Percentiles rank a stretch among this genome's conserved stretches.
Evolutionary conservation across 441 rosid genomes (phyloP).

Genomic region (Syzygium malaccense): DNA sequence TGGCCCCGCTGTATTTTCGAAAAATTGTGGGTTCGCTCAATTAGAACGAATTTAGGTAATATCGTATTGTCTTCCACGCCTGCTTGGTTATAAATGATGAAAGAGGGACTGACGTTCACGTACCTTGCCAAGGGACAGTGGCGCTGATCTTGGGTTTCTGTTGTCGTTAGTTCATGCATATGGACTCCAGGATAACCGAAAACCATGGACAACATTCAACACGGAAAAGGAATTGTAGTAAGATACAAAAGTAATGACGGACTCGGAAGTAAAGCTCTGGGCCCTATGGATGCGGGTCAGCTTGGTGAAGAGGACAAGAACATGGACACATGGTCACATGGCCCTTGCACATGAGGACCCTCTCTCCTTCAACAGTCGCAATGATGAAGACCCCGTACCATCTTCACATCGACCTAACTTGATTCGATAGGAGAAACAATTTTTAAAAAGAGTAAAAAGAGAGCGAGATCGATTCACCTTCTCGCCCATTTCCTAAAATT

Average conservation of each 20-base stretch:
- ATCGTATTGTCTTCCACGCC: background rate
- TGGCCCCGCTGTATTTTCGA: background rate
- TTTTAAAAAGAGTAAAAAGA: background rate
- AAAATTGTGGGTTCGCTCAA: background rate
- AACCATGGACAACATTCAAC: background rate
- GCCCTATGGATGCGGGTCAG: conserved; percentile 12
- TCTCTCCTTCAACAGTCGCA: background rate
- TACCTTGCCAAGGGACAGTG: background rate
- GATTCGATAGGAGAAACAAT: background rate
- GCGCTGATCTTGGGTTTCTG: background rate
- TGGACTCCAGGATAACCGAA: background rate
- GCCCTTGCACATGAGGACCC: conserved; percentile 36
- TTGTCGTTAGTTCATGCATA: background rate
- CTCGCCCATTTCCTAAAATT: background rate
- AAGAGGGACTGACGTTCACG: background rate
- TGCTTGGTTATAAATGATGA: background rate
- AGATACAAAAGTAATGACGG: background rate
- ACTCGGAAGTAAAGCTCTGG: conserved; percentile 3
- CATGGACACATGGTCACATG: conserved; percentile 51
- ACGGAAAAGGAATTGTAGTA: background rate
- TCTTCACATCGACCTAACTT: background rate
- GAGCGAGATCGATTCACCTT: background rate
- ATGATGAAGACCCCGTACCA: background rate
- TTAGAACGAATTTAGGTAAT: background rate
- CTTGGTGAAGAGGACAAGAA: conserved; percentile 10